Percentiles rank a stretch among this genome's conserved stretches.
Conservation (phyloP, 2,329 filamentous ascomycete genomes). For the Tolypocladium paradoxum region DNA sequence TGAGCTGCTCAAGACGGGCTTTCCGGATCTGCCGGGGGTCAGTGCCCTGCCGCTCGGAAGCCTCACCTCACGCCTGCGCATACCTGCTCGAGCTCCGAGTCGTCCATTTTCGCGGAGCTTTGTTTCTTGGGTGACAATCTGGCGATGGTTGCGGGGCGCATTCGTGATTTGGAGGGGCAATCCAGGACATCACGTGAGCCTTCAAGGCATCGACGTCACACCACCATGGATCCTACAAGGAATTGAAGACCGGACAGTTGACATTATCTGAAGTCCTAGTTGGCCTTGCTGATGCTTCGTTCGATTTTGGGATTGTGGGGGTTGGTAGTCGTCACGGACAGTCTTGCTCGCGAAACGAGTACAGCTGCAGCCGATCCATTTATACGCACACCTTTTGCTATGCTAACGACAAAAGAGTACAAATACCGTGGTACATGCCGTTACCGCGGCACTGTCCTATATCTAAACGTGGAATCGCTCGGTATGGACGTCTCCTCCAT, state of each 20-base stretch:
- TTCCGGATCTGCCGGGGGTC: slow-evolving; percentile 59
- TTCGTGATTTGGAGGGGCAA: slow-evolving; percentile 8
- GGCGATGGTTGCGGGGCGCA: slow-evolving; percentile 1
- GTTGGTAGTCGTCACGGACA: background rate
- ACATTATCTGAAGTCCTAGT: no score
- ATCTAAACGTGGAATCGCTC: slow-evolving; percentile 11
- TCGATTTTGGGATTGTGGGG: background rate
- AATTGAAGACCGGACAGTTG: no score
- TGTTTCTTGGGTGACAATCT: slow-evolving; percentile 5
- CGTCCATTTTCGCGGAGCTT: slow-evolving; percentile 25
- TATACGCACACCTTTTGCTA: slow-evolving; percentile 5
- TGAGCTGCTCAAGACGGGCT: slow-evolving; percentile 87
- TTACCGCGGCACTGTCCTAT: slow-evolving; percentile 7
- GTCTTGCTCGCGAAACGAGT: no score
- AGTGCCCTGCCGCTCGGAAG: background rate
- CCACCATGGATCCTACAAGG: no score
- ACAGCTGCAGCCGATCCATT: background rate
- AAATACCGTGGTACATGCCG: background rate
- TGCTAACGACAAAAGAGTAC: background rate
- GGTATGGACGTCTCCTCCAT: slow-evolving; percentile 23
- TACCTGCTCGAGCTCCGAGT: slow-evolving; percentile 33
- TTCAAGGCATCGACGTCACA: background rate
- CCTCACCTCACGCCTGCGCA: background rate
- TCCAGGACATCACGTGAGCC: slow-evolving; percentile 8
- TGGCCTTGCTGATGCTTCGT: background rate